Evolutionary conservation across 2,329 filamentous ascomycete species (phyloP), one percentile per base, ranked within the genome.

Genomic region (Aphanoascus verrucosus): DNA sequence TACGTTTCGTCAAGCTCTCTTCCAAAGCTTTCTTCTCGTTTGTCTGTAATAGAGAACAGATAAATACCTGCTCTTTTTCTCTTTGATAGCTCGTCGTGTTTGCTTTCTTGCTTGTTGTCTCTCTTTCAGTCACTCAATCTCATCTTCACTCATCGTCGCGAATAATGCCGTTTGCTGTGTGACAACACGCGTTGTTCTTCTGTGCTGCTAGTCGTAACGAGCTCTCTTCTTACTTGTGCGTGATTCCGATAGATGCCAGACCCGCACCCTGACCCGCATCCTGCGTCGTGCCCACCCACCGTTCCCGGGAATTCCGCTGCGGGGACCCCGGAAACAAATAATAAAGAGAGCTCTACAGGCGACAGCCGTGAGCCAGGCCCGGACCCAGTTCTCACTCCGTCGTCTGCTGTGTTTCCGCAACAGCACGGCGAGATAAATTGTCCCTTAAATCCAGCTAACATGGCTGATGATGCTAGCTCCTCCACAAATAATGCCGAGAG

Each of bases 381-480:
- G 19, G 57, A 61, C 54, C 58, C 57, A 44, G 56, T 58, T 49
- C 57, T 58, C 28, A 63, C 60, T 15, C 60, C 60, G 15, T 58
- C 63, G 38, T 59, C 56, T n/a, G 48, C 55, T 17, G 58, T 59
- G 56, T 60, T 60, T 59, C 59, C 57, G 56, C 61, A 60, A 50
- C 58, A 58, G 53, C 53, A 54, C 57, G 49, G 52, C 34, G 49
- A 52, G 37, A 42, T 48, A 14, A 20, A 40, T 20, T 34, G 55
- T 23, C 45, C 49, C 23, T 28, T 43, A 49, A 17, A 20, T n/a
- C 40, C 45, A n/a, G 15, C 49, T 53, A 58, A 43, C 53, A 68
- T 69, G 66, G 60, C 64, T 31, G 65, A 67, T 40, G 56, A 37
- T n/a, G 56, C 58, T n/a, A 56, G 51, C 35, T 49, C 53, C 23